Evolutionary conservation across 805 yeast species (phyloP), one percentile per base, ranked within the genome.

Genomic region (Lachancea sp.): DNA sequence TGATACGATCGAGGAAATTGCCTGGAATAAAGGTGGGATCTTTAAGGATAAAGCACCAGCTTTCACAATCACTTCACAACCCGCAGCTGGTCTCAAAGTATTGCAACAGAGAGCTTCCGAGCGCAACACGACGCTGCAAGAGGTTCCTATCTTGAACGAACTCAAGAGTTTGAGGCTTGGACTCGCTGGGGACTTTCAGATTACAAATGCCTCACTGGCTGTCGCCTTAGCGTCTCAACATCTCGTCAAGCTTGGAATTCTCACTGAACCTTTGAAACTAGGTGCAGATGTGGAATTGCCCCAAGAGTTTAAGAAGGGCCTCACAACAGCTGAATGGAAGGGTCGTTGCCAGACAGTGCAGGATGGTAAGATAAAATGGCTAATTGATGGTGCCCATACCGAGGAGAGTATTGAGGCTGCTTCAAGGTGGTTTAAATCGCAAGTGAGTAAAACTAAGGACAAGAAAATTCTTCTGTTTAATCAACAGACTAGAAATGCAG

Each of bases 1-100:
- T 6, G 69, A 78, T 48, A 89, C 97, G 0, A 72, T 92, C 29
- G 86, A 78, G 47, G 83, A 86, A 43, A 92, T 92, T 50, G 90
- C 97, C 2, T 87, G 96, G 95, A 90, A 92, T 64, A 92, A 92
- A 63, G 82, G 89, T 16, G 99, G 98, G 0, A 94, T 92, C 34
- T 86, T 82, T 67, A 92, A 92, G 55, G 45, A 59, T 2, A 76
- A 71, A 4, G 67, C 77, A 1, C 76, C 78, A 3, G 95, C 96
- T 1, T 74, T 78, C 46, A 71, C 83, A 2, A 85, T 83, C 1
- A 64, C 69, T 11, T 75, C 74, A 40, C 83, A 77, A 54, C 72
- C 77, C 1, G 69, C 66, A 22, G 69, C 67, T 9, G 81, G 82
- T 0, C 61, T 80, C 41, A 65, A 70, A 19, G 74, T 79, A 1